phyloP scores from a whole-genome alignment of 106 monocot species.

The Xerophyta viscosa region DNA sequence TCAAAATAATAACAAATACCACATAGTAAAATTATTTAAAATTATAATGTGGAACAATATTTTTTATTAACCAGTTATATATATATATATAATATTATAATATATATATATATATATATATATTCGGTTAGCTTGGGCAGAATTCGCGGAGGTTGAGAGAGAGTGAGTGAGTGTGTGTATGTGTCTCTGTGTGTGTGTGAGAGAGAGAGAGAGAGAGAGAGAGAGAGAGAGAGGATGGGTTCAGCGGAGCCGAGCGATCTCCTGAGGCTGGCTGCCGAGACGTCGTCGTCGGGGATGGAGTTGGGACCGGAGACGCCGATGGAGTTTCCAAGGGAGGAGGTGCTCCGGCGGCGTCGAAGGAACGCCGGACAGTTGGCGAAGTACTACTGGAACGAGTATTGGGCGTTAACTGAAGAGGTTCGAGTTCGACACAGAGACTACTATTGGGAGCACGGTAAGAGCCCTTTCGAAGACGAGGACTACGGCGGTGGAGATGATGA shows the following conservation, averaged over 20 bases:
- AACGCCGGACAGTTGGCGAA: constrained; percentile 19
- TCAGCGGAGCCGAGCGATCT: background rate
- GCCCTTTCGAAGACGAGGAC: constrained; percentile 10
- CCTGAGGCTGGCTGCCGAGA: background rate
- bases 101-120: too few species aligned
- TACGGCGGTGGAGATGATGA: background rate
- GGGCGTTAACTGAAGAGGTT: constrained; percentile 32
- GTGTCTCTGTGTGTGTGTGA: background rate
- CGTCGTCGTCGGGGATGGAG: constrained; percentile 8
- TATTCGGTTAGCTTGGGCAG: too few species aligned
- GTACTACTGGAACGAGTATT: constrained; percentile 31
- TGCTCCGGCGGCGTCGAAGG: constrained; percentile 46
- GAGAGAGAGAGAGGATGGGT: background rate
- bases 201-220: constrained; percentile 3
- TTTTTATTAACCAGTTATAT: too few species aligned
- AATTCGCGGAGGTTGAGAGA: too few species aligned
- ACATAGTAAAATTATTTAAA: too few species aligned
- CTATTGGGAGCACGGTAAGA: constrained; percentile 26
- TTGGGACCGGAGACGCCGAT: constrained; percentile 3
- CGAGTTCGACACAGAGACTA: constrained; percentile 31
- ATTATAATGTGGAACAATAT: too few species aligned
- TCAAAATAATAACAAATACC: too few species aligned
- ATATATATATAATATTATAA: too few species aligned
- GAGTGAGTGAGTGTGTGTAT: too few species aligned
- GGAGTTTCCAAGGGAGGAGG: constrained; percentile 38